Evolutionary conservation across 2,329 filamentous ascomycete species (phyloP).

Genomic region (Pseudogymnoascus sp.): DNA sequence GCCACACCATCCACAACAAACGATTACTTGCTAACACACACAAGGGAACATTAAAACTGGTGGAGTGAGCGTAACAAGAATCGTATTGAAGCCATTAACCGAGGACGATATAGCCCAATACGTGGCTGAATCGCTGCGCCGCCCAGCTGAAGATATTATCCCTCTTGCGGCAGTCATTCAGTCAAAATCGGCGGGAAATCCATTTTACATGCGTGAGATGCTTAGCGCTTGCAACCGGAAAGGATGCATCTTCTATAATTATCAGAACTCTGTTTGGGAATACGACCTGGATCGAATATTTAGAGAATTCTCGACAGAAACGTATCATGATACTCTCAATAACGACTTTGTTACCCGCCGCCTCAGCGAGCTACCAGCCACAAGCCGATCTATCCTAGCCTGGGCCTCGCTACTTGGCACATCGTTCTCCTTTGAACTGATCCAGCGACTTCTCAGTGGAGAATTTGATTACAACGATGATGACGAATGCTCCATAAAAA

Average conservation of each 20-base stretch:
- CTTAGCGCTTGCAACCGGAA: constrained; percentile 80
- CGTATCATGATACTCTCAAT: constrained; percentile 72
- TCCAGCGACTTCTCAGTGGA: constrained; percentile 69
- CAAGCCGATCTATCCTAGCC: constrained; percentile 70
- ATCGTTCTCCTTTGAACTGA: constrained; percentile 75
- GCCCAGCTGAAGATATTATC: constrained; percentile 63
- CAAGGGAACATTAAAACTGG: constrained; percentile 31
- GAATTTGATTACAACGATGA: constrained; percentile 58
- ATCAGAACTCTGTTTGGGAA: constrained; percentile 73
- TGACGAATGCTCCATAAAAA: constrained; percentile 29
- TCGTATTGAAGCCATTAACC: constrained; percentile 65
- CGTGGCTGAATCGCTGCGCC: constrained; percentile 73
- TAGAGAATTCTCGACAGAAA: constrained; percentile 71
- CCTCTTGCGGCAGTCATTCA: constrained; percentile 79
- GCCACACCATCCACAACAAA: neutral
- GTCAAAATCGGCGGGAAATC: constrained; percentile 81
- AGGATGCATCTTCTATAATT: constrained; percentile 86
- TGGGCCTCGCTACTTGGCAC: constrained; percentile 83
- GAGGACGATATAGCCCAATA: constrained; percentile 79
- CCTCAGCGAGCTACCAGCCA: constrained; percentile 66
- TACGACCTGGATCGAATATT: constrained; percentile 84
- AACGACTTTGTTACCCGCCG: constrained; percentile 76
- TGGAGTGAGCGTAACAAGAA: constrained; percentile 56
- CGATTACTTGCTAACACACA: constrained; percentile 19
- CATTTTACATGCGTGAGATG: constrained; percentile 89